Conservation (phyloP, 768 basidiomycete genomes). For the Solioccasus polychromus region DNA sequence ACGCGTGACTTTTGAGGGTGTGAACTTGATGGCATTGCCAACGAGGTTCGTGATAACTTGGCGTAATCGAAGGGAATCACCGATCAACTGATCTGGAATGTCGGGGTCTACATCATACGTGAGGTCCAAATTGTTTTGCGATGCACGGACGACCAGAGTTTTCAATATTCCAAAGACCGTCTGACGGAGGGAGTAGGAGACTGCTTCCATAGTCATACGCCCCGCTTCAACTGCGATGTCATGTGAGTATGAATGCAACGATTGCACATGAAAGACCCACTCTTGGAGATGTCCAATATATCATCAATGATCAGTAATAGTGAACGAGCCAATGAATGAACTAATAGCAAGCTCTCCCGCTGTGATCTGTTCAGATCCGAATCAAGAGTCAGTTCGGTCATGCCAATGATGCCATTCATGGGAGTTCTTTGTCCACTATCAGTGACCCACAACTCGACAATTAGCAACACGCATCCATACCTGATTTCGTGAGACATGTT, state of each 20-base stretch:
- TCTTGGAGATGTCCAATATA: constrained; percentile 99
- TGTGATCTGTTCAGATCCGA: constrained; percentile 93
- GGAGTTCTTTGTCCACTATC: constrained; percentile 67
- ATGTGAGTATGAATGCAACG: constrained; percentile 5
- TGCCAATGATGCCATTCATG: constrained; percentile 99
- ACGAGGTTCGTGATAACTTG: constrained; percentile 96
- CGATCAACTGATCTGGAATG: constrained; percentile 95
- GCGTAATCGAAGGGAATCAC: constrained; percentile 89
- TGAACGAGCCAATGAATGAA: constrained; percentile 91
- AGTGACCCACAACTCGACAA: constrained; percentile 3
- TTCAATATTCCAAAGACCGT: constrained; percentile 98
- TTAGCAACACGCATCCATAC: constrained; percentile 41
- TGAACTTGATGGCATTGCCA: constrained; percentile 97
- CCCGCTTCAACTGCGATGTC: constrained; percentile 83
- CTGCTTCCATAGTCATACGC: constrained; percentile 99
- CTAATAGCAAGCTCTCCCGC: constrained; percentile 91
- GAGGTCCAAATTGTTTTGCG: constrained; percentile 93
- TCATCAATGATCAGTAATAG: constrained; percentile 97
- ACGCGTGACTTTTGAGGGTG: constrained; percentile 69
- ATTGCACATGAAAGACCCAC: constrained; percentile 48
- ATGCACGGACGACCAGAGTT: constrained; percentile 95
- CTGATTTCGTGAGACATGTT: constrained; percentile 98
- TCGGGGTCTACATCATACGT: constrained; percentile 95
- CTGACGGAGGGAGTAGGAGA: constrained; percentile 96
- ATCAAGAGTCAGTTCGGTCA: constrained; percentile 97